Conservation (phyloP, 1,284 basidiomycete genomes). For the Sutorius eximius region DNA sequence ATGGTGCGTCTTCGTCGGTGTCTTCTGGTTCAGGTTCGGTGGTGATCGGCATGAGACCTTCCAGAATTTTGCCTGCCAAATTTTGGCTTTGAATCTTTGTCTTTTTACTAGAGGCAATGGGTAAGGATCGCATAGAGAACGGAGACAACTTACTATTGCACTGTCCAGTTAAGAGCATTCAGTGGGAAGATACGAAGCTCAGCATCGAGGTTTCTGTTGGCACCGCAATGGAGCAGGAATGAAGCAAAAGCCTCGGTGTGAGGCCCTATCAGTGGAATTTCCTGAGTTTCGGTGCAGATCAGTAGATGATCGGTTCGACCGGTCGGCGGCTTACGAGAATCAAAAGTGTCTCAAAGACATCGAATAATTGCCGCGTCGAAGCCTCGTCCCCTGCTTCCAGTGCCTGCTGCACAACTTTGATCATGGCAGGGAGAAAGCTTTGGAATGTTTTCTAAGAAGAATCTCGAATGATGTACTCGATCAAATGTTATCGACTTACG, state of each 20-base stretch:
- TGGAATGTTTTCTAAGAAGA: slow-evolving; percentile 80
- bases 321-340: slow-evolving; percentile 64
- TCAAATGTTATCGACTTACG: slow-evolving; percentile 44
- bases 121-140: background rate
- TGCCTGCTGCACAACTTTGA: slow-evolving; percentile 85
- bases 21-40: slow-evolving; percentile 90
- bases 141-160: slow-evolving; percentile 69
- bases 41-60: slow-evolving; percentile 92
- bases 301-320: background rate
- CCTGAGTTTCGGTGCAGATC: slow-evolving; percentile 46
- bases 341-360: slow-evolving; percentile 94
- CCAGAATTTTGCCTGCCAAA: slow-evolving; percentile 85
- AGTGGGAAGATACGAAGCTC: slow-evolving; percentile 90
- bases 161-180: slow-evolving; percentile 95
- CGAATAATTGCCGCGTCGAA: slow-evolving; percentile 88
- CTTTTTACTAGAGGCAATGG: slow-evolving; percentile 75
- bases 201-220: slow-evolving; percentile 75
- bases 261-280: slow-evolving; percentile 89
- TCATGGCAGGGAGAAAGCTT: slow-evolving; percentile 85
- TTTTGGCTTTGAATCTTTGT: slow-evolving; percentile 89
- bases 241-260: slow-evolving; percentile 87
- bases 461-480: background rate
- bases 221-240: slow-evolving; percentile 87
- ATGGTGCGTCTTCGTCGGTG: slow-evolving; percentile 87
- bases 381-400: slow-evolving; percentile 83